A percentile compares a stretch with the other conserved stretches of the same genome.
Evolutionary conservation across 352 stramenopile genomes (phyloP).

Genomic region (Phytophthora litchii): DNA sequence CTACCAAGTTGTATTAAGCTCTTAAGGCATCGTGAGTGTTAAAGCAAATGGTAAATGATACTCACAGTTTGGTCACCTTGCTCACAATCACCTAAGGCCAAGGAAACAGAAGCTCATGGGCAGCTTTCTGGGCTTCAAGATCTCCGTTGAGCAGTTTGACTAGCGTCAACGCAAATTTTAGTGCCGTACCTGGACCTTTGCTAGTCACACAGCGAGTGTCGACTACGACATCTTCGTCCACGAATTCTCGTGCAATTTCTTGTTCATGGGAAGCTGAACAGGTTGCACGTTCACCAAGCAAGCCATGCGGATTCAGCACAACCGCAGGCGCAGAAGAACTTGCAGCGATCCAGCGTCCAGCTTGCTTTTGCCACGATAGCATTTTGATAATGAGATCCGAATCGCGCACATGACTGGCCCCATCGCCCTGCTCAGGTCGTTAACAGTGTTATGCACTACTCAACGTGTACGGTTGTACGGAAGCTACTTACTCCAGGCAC

Average conservation of each 20-base stretch:
- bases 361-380: slow-evolving; percentile 58
- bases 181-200: slow-evolving; percentile 51
- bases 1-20: no score
- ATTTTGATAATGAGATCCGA: slow-evolving; percentile 69
- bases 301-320: slow-evolving; percentile 49
- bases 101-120: slow-evolving; percentile 44
- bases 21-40: no score
- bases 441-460: background rate
- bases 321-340: slow-evolving; percentile 53
- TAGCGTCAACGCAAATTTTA: slow-evolving; percentile 60
- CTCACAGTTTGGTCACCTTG: background rate
- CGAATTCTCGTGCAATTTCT: slow-evolving; percentile 51
- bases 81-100: slow-evolving; percentile 21
- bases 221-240: slow-evolving; percentile 65
- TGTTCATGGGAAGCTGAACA: slow-evolving; percentile 48
- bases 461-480: background rate
- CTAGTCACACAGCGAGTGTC: slow-evolving; percentile 65
- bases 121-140: slow-evolving; percentile 42
- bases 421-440: slow-evolving; percentile 41
- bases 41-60: no score
- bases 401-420: slow-evolving; percentile 49
- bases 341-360: slow-evolving; percentile 56
- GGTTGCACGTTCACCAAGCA: slow-evolving; percentile 56
- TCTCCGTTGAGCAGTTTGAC: slow-evolving; percentile 60
- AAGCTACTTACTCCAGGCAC: slow-evolving; percentile 57